Base-by-base conservation (phyloP, 1,284 basidiomycete species). In the Neolentinus lepideus region DNA sequence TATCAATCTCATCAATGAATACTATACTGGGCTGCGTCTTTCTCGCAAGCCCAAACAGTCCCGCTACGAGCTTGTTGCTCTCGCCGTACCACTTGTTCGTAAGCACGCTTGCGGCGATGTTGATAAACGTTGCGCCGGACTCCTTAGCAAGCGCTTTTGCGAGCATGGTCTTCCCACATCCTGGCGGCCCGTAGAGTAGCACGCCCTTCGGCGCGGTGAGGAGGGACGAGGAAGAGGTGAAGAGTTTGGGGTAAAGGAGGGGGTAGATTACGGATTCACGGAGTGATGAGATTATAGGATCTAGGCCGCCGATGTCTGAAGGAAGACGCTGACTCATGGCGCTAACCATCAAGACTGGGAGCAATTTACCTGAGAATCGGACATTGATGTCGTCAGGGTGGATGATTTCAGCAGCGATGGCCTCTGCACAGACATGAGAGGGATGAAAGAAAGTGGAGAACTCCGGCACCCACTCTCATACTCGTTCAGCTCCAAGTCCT, bases 61-160 rank as follows among this genome's bases (percentile, higher is more conserved):
- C 96, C 1, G 90, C 90, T 10, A 99, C 94, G 52, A 99, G 87
- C 73, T 98, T 99, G 73, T 99, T 99, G 11, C 90, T 94, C 71
- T 99, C 96, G 55, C 96, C 97, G 63, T 95, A 98, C 96, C 94
- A 98, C 73, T 96, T 95, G 74, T 90, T 92, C 35, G 91, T 86
- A 11, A 92, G 77, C 2, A 84, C 84, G 0, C 85, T 84, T 3
- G 87, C 88, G 2, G 90, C 84, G 59, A 94, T 86, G 71, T 94
- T 94, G 76, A 96, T 93, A 68, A 99, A 99, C 0, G 94, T 97
- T 21, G 97, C 97, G 24, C 93, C 92, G 14, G 90, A 93, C 75
- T 99, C 96, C 68, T 97, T 94, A 3, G 95, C 95, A 6, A 98
- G 80, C 3, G 95, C 95, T 66, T 94, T 94, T 1, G 95, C 95